Evolutionary conservation across 2,329 filamentous ascomycete species (phyloP).

Genomic region (Laburnicola sp.): DNA sequence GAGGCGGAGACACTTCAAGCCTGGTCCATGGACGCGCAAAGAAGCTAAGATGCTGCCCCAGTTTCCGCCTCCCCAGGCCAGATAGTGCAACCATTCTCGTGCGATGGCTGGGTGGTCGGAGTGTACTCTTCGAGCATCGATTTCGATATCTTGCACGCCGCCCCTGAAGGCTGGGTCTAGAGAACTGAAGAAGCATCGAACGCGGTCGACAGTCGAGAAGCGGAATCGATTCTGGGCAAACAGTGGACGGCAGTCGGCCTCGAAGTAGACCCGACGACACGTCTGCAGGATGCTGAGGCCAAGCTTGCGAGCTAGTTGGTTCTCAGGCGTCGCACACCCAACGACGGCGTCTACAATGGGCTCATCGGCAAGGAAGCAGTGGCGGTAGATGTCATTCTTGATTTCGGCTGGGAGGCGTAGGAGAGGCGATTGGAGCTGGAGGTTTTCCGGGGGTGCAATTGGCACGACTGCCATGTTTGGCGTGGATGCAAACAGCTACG

Average conservation of each 20-base stretch:
- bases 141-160: conserved; percentile 39
- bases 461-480: conserved; percentile 14
- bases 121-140: conserved; percentile 40
- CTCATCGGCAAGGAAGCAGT: conserved; percentile 29
- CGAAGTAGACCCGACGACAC: conserved; percentile 41
- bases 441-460: conserved; percentile 21
- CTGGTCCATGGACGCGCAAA: conserved; percentile 32
- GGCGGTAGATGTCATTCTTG: conserved; percentile 37
- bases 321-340: conserved; percentile 5
- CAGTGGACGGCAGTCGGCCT: conserved; percentile 35
- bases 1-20: conserved; percentile 37
- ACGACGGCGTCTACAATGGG: conserved; percentile 33
- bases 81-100: conserved; percentile 44
- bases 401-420: conserved; percentile 40
- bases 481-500: neutral
- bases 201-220: conserved; percentile 40
- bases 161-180: conserved; percentile 24
- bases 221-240: conserved; percentile 42
- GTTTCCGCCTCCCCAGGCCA: conserved; percentile 26
- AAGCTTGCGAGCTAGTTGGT: conserved; percentile 15
- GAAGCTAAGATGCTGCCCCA: conserved; percentile 26
- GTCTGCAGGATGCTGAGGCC: conserved; percentile 40
- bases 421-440: conserved; percentile 38
- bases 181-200: conserved; percentile 34
- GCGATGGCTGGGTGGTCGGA: conserved; percentile 26